phyloP scores from a whole-genome alignment of 345 rosid genomes.

The Gossypium anomalum region DNA sequence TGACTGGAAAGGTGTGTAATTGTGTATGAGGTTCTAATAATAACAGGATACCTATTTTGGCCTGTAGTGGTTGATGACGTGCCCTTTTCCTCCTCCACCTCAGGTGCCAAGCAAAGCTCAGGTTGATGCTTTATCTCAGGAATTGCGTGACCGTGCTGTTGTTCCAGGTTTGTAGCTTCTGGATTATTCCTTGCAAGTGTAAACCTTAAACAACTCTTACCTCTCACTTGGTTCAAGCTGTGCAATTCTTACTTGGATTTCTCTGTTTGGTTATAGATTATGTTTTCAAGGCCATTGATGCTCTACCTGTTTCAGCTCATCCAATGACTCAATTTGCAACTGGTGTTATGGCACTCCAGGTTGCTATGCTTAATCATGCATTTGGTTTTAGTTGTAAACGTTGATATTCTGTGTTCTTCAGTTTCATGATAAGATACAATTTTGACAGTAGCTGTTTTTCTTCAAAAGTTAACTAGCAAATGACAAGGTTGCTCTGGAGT shows the following conservation, averaged over 20 bases:
- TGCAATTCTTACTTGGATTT: neutral
- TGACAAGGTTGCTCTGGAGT: neutral
- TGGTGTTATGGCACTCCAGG: constrained; percentile 99
- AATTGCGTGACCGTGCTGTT: constrained; percentile 69
- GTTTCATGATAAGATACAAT: neutral
- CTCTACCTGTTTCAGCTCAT: constrained; percentile 82
- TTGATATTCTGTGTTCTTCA: neutral
- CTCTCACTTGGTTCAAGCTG: neutral
- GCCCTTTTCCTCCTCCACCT: constrained; percentile 3
- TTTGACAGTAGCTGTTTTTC: neutral
- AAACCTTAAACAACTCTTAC: neutral
- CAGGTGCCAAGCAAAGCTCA: constrained; percentile 85
- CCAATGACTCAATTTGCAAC: constrained; percentile 97
- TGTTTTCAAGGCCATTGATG: constrained; percentile 85
- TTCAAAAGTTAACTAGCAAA: neutral
- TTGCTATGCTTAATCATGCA: constrained; percentile 22
- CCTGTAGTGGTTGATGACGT: neutral
- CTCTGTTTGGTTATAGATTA: constrained; percentile 50
- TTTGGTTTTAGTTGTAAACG: neutral
- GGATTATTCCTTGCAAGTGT: constrained; percentile 5
- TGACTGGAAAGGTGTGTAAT: constrained; percentile 80
- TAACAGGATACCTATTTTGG: neutral
- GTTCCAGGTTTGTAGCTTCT: constrained; percentile 67
- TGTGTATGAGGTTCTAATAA: constrained; percentile 10
- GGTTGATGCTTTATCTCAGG: constrained; percentile 78